A percentile compares a stretch with the other conserved stretches of the same genome.
phyloP scores from a whole-genome alignment of 2,329 filamentous ascomycete species.

The Dothiorella sarmentorum region DNA sequence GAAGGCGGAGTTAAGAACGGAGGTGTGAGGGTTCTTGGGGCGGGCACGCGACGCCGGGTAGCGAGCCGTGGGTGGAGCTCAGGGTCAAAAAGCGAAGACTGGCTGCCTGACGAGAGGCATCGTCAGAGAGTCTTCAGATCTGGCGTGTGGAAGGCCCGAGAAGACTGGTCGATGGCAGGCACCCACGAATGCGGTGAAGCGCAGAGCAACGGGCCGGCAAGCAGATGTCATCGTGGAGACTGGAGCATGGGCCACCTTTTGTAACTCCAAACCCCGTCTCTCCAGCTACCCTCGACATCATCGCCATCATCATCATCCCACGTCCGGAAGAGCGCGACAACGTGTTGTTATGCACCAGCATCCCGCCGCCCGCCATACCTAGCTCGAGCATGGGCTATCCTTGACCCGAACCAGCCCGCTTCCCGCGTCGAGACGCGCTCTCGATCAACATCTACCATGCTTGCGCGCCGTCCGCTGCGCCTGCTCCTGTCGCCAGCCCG shows the following conservation, averaged over 20 bases:
- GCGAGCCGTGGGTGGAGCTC: neutral
- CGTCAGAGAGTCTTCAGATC: neutral
- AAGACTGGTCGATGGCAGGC: neutral
- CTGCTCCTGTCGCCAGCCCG: neutral
- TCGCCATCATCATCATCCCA: neutral
- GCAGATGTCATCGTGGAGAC: neutral
- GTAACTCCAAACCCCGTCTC: neutral
- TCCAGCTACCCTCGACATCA: neutral
- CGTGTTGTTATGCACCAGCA: neutral
- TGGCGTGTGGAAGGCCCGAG: neutral
- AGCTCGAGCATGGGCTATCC: neutral
- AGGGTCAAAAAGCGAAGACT: conserved; percentile 13
- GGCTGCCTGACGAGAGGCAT: conserved; percentile 7
- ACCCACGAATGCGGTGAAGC: conserved; percentile 8
- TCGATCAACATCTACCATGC: neutral
- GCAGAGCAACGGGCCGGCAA: conserved; percentile 1
- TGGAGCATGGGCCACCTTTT: conserved; percentile 4
- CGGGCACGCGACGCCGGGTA: conserved; percentile 6
- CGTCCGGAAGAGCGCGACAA: too few species aligned
- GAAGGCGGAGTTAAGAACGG: conserved; percentile 3
- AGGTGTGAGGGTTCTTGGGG: neutral
- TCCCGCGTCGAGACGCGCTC: neutral
- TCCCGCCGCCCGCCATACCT: too few species aligned
- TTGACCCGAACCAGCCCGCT: neutral
- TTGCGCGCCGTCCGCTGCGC: neutral